Evolutionary conservation across 164 flowering plant genomes (phyloP).

Genomic region (Pachysandra terminalis): DNA sequence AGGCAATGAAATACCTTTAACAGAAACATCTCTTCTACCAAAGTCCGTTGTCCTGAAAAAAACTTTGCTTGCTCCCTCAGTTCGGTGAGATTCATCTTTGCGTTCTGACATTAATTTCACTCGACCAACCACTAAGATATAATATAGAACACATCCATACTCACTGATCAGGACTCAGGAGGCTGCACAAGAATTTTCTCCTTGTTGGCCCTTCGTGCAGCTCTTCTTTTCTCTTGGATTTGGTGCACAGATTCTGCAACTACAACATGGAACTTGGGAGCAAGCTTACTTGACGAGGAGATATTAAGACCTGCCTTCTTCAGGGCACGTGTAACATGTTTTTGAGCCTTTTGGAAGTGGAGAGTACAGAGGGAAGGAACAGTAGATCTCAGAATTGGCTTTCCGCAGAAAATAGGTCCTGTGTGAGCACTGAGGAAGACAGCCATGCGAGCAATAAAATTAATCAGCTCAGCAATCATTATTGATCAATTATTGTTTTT

Average conservation of each 20-base stretch:
- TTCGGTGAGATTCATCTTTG: background rate
- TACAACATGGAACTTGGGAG: slow-evolving; percentile 70
- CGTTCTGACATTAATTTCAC: background rate
- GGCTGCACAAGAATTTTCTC: slow-evolving; percentile 24
- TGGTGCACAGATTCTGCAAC: slow-evolving; percentile 67
- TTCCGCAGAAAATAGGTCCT: slow-evolving; percentile 58
- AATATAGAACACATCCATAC: background rate
- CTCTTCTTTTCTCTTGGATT: slow-evolving; percentile 66
- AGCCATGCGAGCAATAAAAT: background rate
- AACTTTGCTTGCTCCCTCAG: background rate
- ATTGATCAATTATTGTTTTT: too few species aligned
- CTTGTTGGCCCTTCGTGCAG: slow-evolving; percentile 26
- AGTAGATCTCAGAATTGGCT: slow-evolving; percentile 58
- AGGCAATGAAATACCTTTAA: too few species aligned
- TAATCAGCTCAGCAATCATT: background rate
- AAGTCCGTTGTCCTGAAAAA: too few species aligned
- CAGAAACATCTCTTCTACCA: too few species aligned
- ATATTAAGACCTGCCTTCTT: slow-evolving; percentile 73
- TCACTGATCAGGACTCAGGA: background rate
- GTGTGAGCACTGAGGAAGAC: slow-evolving; percentile 41
- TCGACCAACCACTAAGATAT: background rate
- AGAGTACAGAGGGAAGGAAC: slow-evolving; percentile 56
- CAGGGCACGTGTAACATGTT: slow-evolving; percentile 48
- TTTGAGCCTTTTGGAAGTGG: slow-evolving; percentile 61
- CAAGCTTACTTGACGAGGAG: slow-evolving; percentile 52